Base-by-base conservation (phyloP, 73 alveolate species). In the Blepharisma stoltei region DNA sequence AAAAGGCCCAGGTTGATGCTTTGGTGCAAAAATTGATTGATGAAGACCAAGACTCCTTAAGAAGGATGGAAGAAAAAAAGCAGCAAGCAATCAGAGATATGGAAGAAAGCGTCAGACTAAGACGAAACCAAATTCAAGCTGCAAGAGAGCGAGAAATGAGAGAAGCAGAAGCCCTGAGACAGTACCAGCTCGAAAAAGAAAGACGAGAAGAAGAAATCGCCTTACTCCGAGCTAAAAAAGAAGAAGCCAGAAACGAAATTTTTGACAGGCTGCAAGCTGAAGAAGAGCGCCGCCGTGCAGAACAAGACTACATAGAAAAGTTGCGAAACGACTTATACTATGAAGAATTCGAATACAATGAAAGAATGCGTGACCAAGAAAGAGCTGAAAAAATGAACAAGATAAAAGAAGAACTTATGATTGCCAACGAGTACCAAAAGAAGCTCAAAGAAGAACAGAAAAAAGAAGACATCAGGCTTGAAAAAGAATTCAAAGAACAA, bases 321-420 rank as follows among this genome's bases (percentile, higher is more conserved):
- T 86, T 91, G 20, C 85, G 97, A 79, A 89, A 85, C 78, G 97
- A 91, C 78, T 90, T 91, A 53, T 91, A 88, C 71, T 76, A 78
- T 3, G 91, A 85, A 54, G 94, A 91, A 71, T 86, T 77, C 73
- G 92, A 89, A 77, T 88, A 89, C 70, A 76, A 89, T 52, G 94
- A 86, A 23, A 91, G 92, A 77, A 66, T 78, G 18, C 89, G 86
- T 67, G 96, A 91, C 65, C 53, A 84, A 43, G 90, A 86, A 78
- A 95, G 90, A 75, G 81, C 55, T 45, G 95, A 81, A 67, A 91
- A 89, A 83, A 77, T 76, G 71, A 88, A 78, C 52, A 85, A 90
- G 75, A 85, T 82, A 54, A 88, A 78, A 77, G 87, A 89, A 76
- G 97, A 91, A 73, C 81, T 91, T 65, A 70, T 91, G 70, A 82